phyloP scores from a whole-genome alignment of 306 rosid species.

The Hippophae rhamnoides region DNA sequence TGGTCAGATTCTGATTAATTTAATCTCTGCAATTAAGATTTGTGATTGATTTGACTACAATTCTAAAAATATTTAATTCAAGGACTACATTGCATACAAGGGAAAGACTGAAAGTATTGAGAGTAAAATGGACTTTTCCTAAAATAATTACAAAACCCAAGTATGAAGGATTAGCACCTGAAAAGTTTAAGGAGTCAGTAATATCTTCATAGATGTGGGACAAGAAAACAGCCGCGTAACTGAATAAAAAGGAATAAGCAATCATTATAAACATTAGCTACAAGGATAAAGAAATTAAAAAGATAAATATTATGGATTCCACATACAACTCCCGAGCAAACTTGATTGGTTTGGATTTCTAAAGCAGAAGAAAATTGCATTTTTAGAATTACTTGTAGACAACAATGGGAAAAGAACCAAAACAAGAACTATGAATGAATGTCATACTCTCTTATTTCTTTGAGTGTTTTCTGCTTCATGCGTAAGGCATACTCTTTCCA shows the following conservation, averaged over 20 bases:
- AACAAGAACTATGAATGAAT: conserved; percentile 16
- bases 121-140: not conserved
- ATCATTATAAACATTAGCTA: conserved; percentile 19
- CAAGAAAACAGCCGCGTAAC: conserved; percentile 83
- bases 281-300: not conserved
- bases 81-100: too few species aligned
- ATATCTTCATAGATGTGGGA: conserved; percentile 75
- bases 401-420: not conserved
- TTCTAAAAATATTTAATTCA: too few species aligned
- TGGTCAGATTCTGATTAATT: not conserved
- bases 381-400: too few species aligned
- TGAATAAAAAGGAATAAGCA: conserved; percentile 21
- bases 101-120: too few species aligned
- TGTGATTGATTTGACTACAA: too few species aligned
- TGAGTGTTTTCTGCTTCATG: conserved; percentile 83
- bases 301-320: not conserved
- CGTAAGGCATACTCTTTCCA: conserved; percentile 86
- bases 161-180: conserved; percentile 49
- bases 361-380: too few species aligned
- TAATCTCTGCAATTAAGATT: too few species aligned
- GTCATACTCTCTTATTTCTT: conserved; percentile 74
- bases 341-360: too few species aligned
- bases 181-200: conserved; percentile 64
- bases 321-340: not conserved
- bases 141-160: conserved; percentile 2